These are phyloP conservation scores for Delphinella strobiligena DNA, from an alignment of 2,329 filamentous ascomycete genomes.

Conservation along the genomic window DNA sequence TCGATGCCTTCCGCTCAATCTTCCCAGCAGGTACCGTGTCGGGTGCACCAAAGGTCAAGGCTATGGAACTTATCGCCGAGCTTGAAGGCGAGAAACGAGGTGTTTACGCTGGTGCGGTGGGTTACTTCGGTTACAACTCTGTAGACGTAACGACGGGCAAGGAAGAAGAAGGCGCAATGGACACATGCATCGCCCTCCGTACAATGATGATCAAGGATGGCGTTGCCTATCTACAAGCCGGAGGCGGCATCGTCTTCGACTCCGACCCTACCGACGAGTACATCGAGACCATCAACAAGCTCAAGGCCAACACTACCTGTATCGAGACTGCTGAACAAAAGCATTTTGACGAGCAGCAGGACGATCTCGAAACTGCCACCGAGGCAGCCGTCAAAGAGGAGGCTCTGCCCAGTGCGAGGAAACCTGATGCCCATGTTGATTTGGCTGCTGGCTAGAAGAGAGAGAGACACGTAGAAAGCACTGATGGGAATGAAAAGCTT, in stretches of 20 bases:
- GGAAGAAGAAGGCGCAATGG: conserved; percentile 73
- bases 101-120: conserved; percentile 89
- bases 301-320: conserved; percentile 78
- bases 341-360: conserved; percentile 39
- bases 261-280: conserved; percentile 86
- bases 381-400: background rate
- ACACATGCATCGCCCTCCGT: conserved; percentile 69
- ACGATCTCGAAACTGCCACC: conserved; percentile 3
- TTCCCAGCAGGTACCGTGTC: conserved; percentile 95
- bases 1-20: conserved; percentile 86
- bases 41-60: conserved; percentile 87
- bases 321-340: conserved; percentile 72
- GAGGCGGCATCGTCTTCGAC: conserved; percentile 88
- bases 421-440: conserved; percentile 8
- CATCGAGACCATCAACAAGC: conserved; percentile 94
- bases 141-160: conserved; percentile 47
- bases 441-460: conserved; percentile 8
- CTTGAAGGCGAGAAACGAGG: conserved; percentile 88
- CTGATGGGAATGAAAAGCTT: no score
- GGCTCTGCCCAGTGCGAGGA: background rate
- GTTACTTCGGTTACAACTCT: conserved; percentile 84
- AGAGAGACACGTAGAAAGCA: background rate
- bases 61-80: conserved; percentile 95
- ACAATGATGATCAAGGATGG: conserved; percentile 94
- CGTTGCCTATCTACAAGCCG: conserved; percentile 78